A percentile compares a stretch with the other conserved stretches of the same genome.
Evolutionary conservation across 192 early-diverging fungal genomes (phyloP).

Genomic region (Backusella australiensis): DNA sequence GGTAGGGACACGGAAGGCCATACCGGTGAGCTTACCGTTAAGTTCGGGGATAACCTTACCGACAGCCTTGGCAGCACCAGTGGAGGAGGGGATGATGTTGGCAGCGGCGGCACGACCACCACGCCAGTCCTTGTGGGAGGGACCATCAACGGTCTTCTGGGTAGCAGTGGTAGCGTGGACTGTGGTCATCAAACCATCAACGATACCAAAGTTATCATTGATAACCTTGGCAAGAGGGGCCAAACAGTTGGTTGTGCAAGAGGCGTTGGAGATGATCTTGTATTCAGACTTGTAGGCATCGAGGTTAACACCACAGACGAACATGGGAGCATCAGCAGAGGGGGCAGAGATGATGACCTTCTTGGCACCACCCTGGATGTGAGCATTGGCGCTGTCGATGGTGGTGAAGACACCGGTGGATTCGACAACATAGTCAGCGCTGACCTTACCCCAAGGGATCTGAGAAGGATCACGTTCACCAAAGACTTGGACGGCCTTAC

Average conservation of each 20-base stretch:
- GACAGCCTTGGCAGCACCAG: slow-evolving; percentile 99
- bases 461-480: slow-evolving; percentile 75
- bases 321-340: slow-evolving; percentile 97
- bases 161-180: slow-evolving; percentile 98
- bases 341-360: slow-evolving; percentile 99
- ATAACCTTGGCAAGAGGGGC: slow-evolving; percentile 98
- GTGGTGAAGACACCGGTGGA: slow-evolving; percentile 99
- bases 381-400: slow-evolving; percentile 77
- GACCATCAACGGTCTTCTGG: slow-evolving; percentile 99
- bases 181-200: slow-evolving; percentile 98
- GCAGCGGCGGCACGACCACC: slow-evolving; percentile 88
- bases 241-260: slow-evolving; percentile 99
- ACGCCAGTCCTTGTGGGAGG: slow-evolving; percentile 96
- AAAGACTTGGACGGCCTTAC: slow-evolving; percentile 73
- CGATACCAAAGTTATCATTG: slow-evolving; percentile 93
- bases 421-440: slow-evolving; percentile 94
- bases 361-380: slow-evolving; percentile 94
- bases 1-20: slow-evolving; percentile 96
- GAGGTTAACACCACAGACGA: slow-evolving; percentile 96
- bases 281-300: slow-evolving; percentile 85
- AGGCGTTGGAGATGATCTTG: slow-evolving; percentile 96
- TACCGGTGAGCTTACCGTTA: slow-evolving; percentile 96
- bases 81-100: slow-evolving; percentile 97
- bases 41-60: slow-evolving; percentile 94
- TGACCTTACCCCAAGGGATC: slow-evolving; percentile 84